Evolutionary conservation across 345 rosid genomes (phyloP).

Genomic region (Populus tremula): DNA sequence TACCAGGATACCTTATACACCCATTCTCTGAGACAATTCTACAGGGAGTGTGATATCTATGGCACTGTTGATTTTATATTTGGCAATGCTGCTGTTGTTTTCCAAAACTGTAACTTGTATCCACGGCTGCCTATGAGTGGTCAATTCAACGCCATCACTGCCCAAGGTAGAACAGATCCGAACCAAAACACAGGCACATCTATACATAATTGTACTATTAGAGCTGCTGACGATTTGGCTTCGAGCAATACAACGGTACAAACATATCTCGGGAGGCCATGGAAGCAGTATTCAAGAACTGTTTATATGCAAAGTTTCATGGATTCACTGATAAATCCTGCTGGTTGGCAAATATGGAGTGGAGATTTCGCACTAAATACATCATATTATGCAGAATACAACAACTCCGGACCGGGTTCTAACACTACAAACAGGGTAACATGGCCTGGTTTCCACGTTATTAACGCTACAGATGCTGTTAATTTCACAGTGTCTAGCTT

Average conservation of each 20-base stretch:
- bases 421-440: slow-evolving; percentile 49
- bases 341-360: slow-evolving; percentile 73
- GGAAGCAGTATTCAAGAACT: slow-evolving; percentile 82
- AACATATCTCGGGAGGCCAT: slow-evolving; percentile 80
- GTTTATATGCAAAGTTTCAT: slow-evolving; percentile 55
- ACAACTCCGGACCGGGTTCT: slow-evolving; percentile 68
- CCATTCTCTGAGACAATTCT: slow-evolving; percentile 76
- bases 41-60: slow-evolving; percentile 78
- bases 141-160: slow-evolving; percentile 83
- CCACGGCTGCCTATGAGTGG: slow-evolving; percentile 68
- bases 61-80: slow-evolving; percentile 92
- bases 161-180: slow-evolving; percentile 79
- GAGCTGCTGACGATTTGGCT: slow-evolving; percentile 61
- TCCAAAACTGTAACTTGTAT: slow-evolving; percentile 71
- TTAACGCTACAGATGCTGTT: slow-evolving; percentile 56
- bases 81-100: slow-evolving; percentile 82
- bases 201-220: slow-evolving; percentile 57
- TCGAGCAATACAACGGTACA: slow-evolving; percentile 37
- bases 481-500: slow-evolving; percentile 65
- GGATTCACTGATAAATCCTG: slow-evolving; percentile 51
- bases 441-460: slow-evolving; percentile 67
- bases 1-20: slow-evolving; percentile 84
- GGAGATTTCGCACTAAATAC: slow-evolving; percentile 66
- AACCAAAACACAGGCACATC: slow-evolving; percentile 86
- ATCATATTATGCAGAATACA: slow-evolving; percentile 66